These are phyloP conservation scores for Mycosphaerella sp. DNA, from an alignment of 2,329 filamentous ascomycete genomes.

Conservation along the genomic window DNA sequence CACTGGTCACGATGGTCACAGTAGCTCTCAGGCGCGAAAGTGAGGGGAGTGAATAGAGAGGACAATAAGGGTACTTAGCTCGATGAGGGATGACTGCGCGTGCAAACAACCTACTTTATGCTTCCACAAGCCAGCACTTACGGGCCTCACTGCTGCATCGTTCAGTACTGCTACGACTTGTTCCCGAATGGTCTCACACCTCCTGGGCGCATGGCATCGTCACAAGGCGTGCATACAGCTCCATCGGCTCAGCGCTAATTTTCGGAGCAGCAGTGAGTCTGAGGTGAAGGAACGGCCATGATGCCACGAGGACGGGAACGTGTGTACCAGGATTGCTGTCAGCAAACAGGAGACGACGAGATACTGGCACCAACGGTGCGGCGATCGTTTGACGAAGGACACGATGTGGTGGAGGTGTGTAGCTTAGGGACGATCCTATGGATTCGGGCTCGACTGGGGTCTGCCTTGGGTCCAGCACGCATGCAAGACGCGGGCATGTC, in stretches of 20 bases:
- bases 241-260: constrained; percentile 17
- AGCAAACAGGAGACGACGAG: constrained; percentile 8
- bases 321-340: constrained; percentile 13
- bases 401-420: constrained; percentile 7
- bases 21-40: constrained; percentile 1
- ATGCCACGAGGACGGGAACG: constrained; percentile 12
- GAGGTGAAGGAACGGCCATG: constrained; percentile 11
- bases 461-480: constrained; percentile 5
- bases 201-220: constrained; percentile 19
- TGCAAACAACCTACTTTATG: constrained; percentile 17
- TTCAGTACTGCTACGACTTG: background rate
- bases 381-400: constrained; percentile 5
- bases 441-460: constrained; percentile 7
- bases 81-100: constrained; percentile 5
- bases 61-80: constrained; percentile 9
- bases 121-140: background rate
- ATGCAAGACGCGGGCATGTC: constrained; percentile 15
- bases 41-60: background rate
- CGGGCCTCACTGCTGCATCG: background rate
- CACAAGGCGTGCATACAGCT: constrained; percentile 18
- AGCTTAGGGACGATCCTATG: constrained; percentile 2
- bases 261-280: constrained; percentile 9
- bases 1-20: constrained; percentile 4
- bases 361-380: constrained; percentile 15
- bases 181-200: constrained; percentile 5